These are phyloP conservation scores for Microbotryum lychnidis-dioicae DNA, from an alignment of 1,284 basidiomycete genomes.

Conservation along the genomic window DNA sequence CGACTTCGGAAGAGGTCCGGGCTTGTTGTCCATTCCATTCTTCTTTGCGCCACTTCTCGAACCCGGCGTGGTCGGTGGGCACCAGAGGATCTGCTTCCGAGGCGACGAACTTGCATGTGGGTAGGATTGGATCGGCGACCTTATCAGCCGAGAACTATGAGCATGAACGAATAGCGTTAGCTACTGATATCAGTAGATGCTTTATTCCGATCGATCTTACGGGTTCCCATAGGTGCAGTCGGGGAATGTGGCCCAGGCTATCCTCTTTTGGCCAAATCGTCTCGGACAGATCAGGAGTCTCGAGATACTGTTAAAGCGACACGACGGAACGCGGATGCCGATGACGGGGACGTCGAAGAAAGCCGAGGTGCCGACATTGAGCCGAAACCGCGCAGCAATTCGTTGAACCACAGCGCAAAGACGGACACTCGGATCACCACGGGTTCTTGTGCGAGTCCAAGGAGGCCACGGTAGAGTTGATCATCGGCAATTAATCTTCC, in stretches of 20 bases:
- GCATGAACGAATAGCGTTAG: too few species aligned
- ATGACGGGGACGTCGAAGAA: constrained; percentile 26
- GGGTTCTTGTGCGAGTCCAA: constrained; percentile 20
- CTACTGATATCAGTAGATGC: too few species aligned
- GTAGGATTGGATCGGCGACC: neutral
- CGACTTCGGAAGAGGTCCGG: constrained; percentile 6
- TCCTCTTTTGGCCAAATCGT: too few species aligned
- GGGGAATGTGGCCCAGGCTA: too few species aligned
- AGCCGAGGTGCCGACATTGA: constrained; percentile 5
- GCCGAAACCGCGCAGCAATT: constrained; percentile 6
- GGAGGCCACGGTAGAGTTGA: constrained; percentile 14
- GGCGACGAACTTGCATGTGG: constrained; percentile 8
- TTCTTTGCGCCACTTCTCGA: constrained; percentile 6
- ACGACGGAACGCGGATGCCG: constrained; percentile 1
- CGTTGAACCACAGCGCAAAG: constrained; percentile 8
- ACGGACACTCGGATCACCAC: constrained; percentile 13
- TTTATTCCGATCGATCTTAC: too few species aligned
- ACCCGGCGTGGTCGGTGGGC: neutral
- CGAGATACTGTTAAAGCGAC: too few species aligned
- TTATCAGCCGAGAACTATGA: too few species aligned
- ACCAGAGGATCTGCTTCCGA: neutral
- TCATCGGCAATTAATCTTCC: constrained; percentile 15
- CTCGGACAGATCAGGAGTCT: too few species aligned
- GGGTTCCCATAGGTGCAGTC: too few species aligned
- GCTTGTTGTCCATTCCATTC: constrained; percentile 27